Conservation (phyloP, 768 basidiomycete genomes). For the Pulveroboletus sp. region DNA sequence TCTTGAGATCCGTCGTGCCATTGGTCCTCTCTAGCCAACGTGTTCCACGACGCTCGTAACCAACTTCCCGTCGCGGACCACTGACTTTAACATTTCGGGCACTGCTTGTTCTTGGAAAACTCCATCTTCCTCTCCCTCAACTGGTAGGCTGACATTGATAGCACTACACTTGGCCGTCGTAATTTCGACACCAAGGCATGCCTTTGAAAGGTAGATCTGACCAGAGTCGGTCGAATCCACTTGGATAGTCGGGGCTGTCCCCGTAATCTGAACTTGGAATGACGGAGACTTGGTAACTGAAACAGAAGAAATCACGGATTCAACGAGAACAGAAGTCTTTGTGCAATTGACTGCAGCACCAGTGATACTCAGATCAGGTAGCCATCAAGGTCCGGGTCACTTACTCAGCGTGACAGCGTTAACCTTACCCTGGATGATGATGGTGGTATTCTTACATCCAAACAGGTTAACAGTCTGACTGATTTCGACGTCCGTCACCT, state of each 20-base stretch:
- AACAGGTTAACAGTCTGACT: conserved; percentile 86
- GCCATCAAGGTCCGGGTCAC: not conserved
- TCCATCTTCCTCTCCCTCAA: conserved; percentile 84
- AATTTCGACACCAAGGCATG: conserved; percentile 75
- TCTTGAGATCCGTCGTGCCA: too few species aligned
- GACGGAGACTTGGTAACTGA: conserved; percentile 89
- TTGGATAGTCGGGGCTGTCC: conserved; percentile 85
- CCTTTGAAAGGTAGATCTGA: conserved; percentile 87
- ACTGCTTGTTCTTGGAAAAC: conserved; percentile 85
- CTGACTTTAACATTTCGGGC: conserved; percentile 93
- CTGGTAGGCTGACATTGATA: conserved; percentile 86
- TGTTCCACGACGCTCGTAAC: conserved; percentile 91
- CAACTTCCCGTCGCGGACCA: conserved; percentile 75
- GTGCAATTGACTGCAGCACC: conserved; percentile 68
- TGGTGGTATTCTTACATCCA: conserved; percentile 80
- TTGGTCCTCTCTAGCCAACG: conserved; percentile 38
- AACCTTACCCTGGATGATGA: conserved; percentile 87
- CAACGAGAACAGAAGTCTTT: conserved; percentile 83
- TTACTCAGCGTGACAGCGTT: conserved; percentile 88
- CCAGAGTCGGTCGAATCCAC: conserved; percentile 94
- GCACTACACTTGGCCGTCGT: conserved; percentile 91
- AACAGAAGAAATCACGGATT: conserved; percentile 89
- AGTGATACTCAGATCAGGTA: conserved; percentile 1
- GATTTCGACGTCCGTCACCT: conserved; percentile 71
- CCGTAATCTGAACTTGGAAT: conserved; percentile 89